Percentiles rank a stretch among this genome's conserved stretches.
These are phyloP conservation scores for Camellia oleifera DNA, from an alignment of 179 eudicot genomes.

Conservation along the genomic window DNA sequence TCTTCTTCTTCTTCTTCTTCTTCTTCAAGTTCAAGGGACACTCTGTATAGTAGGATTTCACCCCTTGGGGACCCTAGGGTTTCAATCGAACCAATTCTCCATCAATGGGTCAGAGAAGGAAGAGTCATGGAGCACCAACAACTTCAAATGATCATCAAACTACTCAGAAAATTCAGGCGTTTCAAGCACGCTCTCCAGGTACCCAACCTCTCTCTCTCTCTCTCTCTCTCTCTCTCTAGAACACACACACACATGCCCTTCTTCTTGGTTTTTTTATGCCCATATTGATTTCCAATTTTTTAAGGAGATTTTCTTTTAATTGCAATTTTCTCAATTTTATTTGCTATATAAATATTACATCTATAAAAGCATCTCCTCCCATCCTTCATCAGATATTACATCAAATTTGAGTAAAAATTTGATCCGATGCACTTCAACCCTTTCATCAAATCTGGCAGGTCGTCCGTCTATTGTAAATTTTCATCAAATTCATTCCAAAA, in stretches of 20 bases:
- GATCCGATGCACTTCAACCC: no score
- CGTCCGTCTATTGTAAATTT: no score
- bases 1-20: background rate
- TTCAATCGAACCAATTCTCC: constrained; percentile 23
- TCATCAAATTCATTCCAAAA: no score
- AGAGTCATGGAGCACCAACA: background rate
- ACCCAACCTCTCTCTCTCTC: background rate
- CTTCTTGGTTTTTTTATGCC: background rate
- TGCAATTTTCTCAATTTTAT: background rate
- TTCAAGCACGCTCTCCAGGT: constrained; percentile 43
- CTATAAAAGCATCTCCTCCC: no score
- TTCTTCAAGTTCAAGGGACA: constrained; percentile 14
- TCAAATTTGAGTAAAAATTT: no score
- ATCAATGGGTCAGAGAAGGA: constrained; percentile 32
- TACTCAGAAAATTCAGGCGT: constrained; percentile 22
- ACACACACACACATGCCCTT: background rate
- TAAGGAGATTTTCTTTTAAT: background rate
- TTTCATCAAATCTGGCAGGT: no score
- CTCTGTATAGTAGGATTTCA: constrained; percentile 20
- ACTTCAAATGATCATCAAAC: constrained; percentile 22
- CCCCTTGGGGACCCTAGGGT: constrained; percentile 13
- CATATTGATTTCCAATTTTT: background rate
- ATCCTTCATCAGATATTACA: no score
- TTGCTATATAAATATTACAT: no score
- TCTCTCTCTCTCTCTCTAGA: background rate